A percentile compares a stretch with the other conserved stretches of the same genome.
These are phyloP conservation scores for Fusarium sp. DNA, from an alignment of 2,329 filamentous ascomycete genomes.

Conservation along the genomic window DNA sequence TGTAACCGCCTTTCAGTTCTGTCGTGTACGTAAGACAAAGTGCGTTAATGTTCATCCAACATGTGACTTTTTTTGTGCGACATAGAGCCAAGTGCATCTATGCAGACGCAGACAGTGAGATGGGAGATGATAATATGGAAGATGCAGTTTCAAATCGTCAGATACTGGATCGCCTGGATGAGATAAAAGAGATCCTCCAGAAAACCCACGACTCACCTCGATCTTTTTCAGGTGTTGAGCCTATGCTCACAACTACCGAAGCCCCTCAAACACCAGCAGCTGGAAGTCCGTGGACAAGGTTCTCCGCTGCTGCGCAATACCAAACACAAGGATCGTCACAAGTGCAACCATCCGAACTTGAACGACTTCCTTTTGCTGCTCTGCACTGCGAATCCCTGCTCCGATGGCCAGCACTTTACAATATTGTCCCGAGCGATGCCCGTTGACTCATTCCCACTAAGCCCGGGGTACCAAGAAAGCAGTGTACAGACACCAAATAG, in stretches of 20 bases:
- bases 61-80: conserved; percentile 26
- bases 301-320: neutral
- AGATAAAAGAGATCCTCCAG: conserved; percentile 20
- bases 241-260: neutral
- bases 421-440: neutral
- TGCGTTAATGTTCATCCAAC: conserved; percentile 30
- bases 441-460: conserved; percentile 12
- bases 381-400: conserved; percentile 5
- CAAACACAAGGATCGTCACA: neutral
- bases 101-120: neutral
- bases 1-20: conserved; percentile 28
- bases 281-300: neutral
- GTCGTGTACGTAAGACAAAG: conserved; percentile 28
- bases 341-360: neutral
- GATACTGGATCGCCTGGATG: conserved; percentile 4
- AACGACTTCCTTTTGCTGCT: neutral
- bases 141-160: conserved; percentile 6
- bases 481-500: neutral
- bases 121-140: neutral
- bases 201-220: neutral
- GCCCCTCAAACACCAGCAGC: neutral
- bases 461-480: neutral
- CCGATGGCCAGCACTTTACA: conserved; percentile 7
- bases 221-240: neutral
- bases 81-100: conserved; percentile 22